These are phyloP conservation scores for Candida insectalens DNA, from an alignment of 805 yeast species.

Conservation along the genomic window DNA sequence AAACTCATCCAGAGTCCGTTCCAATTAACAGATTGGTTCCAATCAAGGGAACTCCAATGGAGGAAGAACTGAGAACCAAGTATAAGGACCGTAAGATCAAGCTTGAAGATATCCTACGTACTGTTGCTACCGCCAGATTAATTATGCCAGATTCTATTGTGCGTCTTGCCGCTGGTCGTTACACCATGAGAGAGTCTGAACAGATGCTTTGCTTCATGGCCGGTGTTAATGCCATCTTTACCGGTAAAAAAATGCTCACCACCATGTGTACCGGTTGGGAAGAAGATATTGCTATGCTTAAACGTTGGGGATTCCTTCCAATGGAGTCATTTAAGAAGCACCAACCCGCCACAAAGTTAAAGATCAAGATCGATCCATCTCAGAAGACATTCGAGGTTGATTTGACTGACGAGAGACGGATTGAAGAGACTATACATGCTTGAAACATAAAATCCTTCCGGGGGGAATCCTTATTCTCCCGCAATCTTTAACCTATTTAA, in stretches of 20 bases:
- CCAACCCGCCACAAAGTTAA: constrained; percentile 1
- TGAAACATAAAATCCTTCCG: neutral
- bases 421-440: no score
- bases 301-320: constrained; percentile 48
- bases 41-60: constrained; percentile 71
- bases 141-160: constrained; percentile 66
- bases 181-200: constrained; percentile 70
- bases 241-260: constrained; percentile 74
- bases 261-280: constrained; percentile 83
- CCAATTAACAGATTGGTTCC: constrained; percentile 78
- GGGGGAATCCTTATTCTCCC: no score
- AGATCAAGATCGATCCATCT: constrained; percentile 2
- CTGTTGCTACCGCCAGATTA: constrained; percentile 68
- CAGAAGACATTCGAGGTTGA: constrained; percentile 1
- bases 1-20: constrained; percentile 67
- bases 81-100: constrained; percentile 34
- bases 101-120: constrained; percentile 56
- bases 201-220: constrained; percentile 69
- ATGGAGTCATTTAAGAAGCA: constrained; percentile 9
- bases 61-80: constrained; percentile 32
- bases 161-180: constrained; percentile 73
- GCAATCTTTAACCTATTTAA: neutral
- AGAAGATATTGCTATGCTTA: constrained; percentile 60
- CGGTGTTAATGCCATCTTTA: constrained; percentile 74
- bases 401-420: neutral